Percentiles rank a stretch among this genome's conserved stretches.
These are phyloP conservation scores for Pichia phayaonensis DNA, from an alignment of 805 yeast genomes.

Conservation along the genomic window DNA sequence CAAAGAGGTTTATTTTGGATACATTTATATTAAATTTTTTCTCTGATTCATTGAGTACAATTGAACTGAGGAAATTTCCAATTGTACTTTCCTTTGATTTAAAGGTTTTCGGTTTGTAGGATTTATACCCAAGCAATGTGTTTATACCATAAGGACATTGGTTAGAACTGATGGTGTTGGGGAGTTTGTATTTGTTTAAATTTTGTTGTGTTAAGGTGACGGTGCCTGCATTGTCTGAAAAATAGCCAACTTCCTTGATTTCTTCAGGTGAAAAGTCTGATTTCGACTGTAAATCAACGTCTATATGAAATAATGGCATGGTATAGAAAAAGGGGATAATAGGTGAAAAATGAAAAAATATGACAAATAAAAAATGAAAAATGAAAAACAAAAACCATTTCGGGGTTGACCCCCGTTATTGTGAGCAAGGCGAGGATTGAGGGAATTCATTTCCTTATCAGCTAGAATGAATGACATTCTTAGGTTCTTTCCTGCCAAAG, in stretches of 20 bases:
- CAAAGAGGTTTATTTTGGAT: slow-evolving; percentile 1
- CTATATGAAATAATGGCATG: neutral
- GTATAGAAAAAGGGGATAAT: too few relatives aligned
- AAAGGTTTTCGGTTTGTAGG: slow-evolving; percentile 8
- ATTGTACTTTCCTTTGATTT: slow-evolving; percentile 3
- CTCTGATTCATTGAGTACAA: neutral
- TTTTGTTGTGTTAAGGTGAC: slow-evolving; percentile 1
- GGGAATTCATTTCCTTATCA: too few relatives aligned
- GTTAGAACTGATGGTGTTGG: neutral
- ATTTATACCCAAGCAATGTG: slow-evolving; percentile 3
- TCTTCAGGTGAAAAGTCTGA: neutral
- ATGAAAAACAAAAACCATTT: too few relatives aligned
- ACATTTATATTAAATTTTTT: neutral
- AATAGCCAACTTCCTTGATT: slow-evolving; percentile 4
- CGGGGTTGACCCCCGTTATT: too few relatives aligned
- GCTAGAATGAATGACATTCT: too few relatives aligned
- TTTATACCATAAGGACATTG: slow-evolving; percentile 7
- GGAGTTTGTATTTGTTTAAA: neutral
- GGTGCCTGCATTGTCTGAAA: slow-evolving; percentile 4
- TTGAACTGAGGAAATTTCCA: slow-evolving; percentile 1
- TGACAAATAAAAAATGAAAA: too few relatives aligned
- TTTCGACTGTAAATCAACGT: neutral
- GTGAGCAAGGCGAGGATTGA: too few relatives aligned
- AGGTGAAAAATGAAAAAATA: neutral
- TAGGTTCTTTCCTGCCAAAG: too few relatives aligned